Percentiles rank a stretch among this genome's conserved stretches.
These are phyloP conservation scores for Pseudocercospora fuligena DNA, from an alignment of 2,329 filamentous ascomycete species.

Conservation along the genomic window DNA sequence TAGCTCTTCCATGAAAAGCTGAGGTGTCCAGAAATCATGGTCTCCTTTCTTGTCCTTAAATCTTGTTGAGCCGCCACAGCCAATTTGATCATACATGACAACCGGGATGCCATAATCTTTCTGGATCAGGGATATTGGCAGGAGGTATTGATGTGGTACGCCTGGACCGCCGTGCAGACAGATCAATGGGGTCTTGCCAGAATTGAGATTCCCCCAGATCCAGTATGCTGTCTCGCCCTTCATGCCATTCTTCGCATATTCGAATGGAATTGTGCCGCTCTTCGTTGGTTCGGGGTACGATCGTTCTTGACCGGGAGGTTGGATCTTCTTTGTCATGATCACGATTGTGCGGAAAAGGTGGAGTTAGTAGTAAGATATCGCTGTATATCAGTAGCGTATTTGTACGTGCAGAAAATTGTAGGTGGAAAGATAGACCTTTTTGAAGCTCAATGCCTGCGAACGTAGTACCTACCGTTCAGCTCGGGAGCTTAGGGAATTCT, in stretches of 20 bases:
- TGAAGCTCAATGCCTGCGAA: neutral
- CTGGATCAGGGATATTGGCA: conserved; percentile 45
- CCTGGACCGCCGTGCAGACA: conserved; percentile 55
- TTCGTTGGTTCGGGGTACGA: conserved; percentile 33
- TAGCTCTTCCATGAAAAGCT: conserved; percentile 57
- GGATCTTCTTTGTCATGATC: conserved; percentile 21
- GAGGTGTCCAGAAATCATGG: conserved; percentile 53
- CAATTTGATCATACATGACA: conserved; percentile 61
- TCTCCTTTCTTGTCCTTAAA: conserved; percentile 53
- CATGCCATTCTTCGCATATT: conserved; percentile 40
- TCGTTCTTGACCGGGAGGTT: conserved; percentile 33
- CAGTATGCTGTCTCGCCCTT: conserved; percentile 48
- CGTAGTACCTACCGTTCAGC: neutral
- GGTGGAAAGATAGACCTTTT: neutral
- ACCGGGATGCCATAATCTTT: conserved; percentile 48
- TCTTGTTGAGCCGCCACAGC: conserved; percentile 56
- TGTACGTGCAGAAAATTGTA: neutral
- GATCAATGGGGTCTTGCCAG: conserved; percentile 41
- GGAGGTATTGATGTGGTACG: conserved; percentile 44
- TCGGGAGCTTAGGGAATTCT: neutral
- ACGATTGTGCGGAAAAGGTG: neutral
- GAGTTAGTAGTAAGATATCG: neutral
- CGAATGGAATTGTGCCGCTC: conserved; percentile 41
- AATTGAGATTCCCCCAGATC: conserved; percentile 44
- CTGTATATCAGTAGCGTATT: neutral